Evolutionary conservation across 1,139 yeast genomes (phyloP), one percentile per base, ranked within the genome.

Genomic region (Petasospora fabianii): DNA sequence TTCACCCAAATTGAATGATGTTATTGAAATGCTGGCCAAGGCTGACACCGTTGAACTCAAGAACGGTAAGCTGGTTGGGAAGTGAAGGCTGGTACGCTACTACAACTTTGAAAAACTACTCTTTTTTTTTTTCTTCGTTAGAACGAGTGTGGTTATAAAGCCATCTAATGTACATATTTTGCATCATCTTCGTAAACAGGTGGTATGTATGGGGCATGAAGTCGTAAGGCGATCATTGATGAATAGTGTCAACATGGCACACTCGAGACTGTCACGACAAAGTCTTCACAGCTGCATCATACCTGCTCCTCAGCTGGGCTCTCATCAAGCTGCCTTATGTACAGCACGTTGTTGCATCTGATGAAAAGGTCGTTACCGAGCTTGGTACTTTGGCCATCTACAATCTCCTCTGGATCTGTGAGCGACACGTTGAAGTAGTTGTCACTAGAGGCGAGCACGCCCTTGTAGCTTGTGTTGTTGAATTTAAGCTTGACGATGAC

Each of bases 401-500:
- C 67, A 35, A 69, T 66, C 60, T 88, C 96, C 38, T 68, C 74
- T 1, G 95, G 82, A 26, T 80, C 75, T 30, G 75, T 80, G 30
- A 92, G 66, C 57, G 87, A 90, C 28, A 92, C 53, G 56, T 92
- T 94, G 92, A 94, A 92, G 64, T 92, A 94, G 53, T 87, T 86
- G 59, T 92, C 99, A 21, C 87, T 84, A 1, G 96, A 80, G 13
- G 80, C 65, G 35, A 92, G 71, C n/a, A 62, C 73, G 1, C 98
- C 98, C 44, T 68, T 73, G 63, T 92, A 92, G 59, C 88, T 95
- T n/a, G 96, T 84, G 49, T 77, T 77, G 57, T 88, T 92, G 84
- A 96, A 94, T 61, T 92, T 92, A 47, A 92, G 73, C 40, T 92
- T 76, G n/a, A 92, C 95, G n/a, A 82, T 65, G 13, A 92, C 88